A percentile compares a stretch with the other conserved stretches of the same genome.
phyloP scores from a whole-genome alignment of 2,329 filamentous ascomycete species.

The Rhinocladiella mackenziei region DNA sequence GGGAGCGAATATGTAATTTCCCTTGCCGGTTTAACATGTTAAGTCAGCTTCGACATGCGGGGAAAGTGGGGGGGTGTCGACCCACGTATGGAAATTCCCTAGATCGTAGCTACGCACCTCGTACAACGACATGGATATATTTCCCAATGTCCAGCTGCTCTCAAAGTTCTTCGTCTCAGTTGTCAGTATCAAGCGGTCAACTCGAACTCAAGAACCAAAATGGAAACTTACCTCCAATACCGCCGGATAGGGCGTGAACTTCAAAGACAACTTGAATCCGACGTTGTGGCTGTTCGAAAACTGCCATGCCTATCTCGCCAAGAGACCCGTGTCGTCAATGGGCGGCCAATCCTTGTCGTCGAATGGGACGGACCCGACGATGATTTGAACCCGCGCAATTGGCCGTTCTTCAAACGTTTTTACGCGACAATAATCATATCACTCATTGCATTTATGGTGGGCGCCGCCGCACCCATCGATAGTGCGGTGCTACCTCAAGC shows the following conservation, averaged over 20 bases:
- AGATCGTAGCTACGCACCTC: too few relatives aligned
- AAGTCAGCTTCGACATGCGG: too few relatives aligned
- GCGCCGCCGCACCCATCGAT: conserved; percentile 47
- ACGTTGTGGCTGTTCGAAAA: conserved; percentile 5
- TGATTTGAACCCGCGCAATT: conserved; percentile 40
- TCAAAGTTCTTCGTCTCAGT: too few relatives aligned
- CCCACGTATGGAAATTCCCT: too few relatives aligned
- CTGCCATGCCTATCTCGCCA: conserved; percentile 16
- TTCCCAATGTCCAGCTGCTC: too few relatives aligned
- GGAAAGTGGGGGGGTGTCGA: too few relatives aligned
- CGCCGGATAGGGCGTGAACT: conserved; percentile 15
- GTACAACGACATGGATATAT: too few relatives aligned
- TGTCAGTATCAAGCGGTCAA: too few relatives aligned
- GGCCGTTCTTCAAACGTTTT: conserved; percentile 35
- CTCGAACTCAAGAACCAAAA: too few relatives aligned
- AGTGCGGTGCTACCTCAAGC: conserved; percentile 44
- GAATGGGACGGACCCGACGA: conserved; percentile 40
- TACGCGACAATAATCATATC: conserved; percentile 43
- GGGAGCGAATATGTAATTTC: too few relatives aligned
- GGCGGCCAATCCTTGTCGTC: conserved; percentile 37
- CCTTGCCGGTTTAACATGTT: too few relatives aligned
- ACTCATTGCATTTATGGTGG: conserved; percentile 49
- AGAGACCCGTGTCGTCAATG: conserved; percentile 10
- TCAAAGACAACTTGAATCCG: conserved; percentile 14
- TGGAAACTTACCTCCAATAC: conserved; percentile 22